Evolutionary conservation across 2,329 filamentous ascomycete species (phyloP), one percentile per base, ranked within the genome.

Genomic region (Neoscytalidium dimidiatum): DNA sequence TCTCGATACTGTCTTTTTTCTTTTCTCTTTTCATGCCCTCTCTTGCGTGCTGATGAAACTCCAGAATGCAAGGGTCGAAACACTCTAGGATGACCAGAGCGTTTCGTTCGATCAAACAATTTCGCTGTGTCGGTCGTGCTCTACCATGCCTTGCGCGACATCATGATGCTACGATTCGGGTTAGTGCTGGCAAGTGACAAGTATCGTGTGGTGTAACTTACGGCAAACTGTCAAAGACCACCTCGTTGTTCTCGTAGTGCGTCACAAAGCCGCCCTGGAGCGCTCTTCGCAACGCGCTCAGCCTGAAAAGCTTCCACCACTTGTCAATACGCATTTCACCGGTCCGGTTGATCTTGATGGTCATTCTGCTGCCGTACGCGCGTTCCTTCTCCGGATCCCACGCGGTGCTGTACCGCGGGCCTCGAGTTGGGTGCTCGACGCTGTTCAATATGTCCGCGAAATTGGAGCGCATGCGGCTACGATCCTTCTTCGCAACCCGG

Each of bases 301-400:
- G 76, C 31, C 88, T 81, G 69, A 87, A 82, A 70, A 90, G 79
- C 75, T 92, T 92, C 89, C 89, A 92, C 90, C 90, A 92, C 68
- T 85, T 84, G 74, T 92, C 88, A 58, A 92, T 86, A 58, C 80
- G 83, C 80, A 91, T 85, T 62, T 84, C 82, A 2, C 86, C 85
- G 52, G 82, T 83, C 23, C 82, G 81, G 62, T 84, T 81, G 64
- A 91, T 85, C 64, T 84, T 83, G 43, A 92, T 81, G 11, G 79
- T 84, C 78, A 90, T 80, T 65, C 88, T 82, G 66, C 84, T 88
- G 5, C 89, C 89, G 67, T 88, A 88, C 56, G 83, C 81, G 26
- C 80, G 80, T 28, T 86, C 86, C 0, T 83, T 85, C 38, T 89
- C 84, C 52, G 85, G 79, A 67, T 89, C 86, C 60, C 89, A 81